phyloP scores from a whole-genome alignment of 2,329 filamentous ascomycete species.

The Epicoccum nigrum region DNA sequence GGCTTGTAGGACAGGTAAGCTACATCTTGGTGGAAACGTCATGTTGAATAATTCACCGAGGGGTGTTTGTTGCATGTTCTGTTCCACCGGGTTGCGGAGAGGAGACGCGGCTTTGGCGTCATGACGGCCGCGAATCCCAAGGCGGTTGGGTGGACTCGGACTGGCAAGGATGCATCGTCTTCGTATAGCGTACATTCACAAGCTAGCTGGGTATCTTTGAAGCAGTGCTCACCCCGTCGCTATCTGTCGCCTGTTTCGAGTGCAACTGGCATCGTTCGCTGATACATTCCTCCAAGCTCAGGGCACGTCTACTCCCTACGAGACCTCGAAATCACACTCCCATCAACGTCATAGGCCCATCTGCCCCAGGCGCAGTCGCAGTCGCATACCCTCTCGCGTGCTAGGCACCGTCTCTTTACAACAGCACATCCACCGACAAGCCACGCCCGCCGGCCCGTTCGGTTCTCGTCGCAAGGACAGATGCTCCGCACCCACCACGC shows the following conservation, averaged over 20 bases:
- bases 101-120: slow-evolving; percentile 15
- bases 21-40: no score
- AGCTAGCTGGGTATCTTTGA: slow-evolving; percentile 22
- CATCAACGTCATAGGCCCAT: slow-evolving; percentile 3
- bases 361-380: slow-evolving; percentile 10
- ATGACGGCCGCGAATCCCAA: slow-evolving; percentile 18
- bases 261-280: slow-evolving; percentile 8
- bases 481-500: slow-evolving; percentile 35
- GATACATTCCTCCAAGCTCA: background rate
- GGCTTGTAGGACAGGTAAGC: no score
- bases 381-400: slow-evolving; percentile 16
- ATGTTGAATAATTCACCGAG: no score
- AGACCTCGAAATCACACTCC: background rate
- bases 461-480: slow-evolving; percentile 29
- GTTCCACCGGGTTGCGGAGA: slow-evolving; percentile 2
- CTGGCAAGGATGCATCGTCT: slow-evolving; percentile 18
- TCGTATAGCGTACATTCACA: slow-evolving; percentile 28
- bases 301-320: background rate
- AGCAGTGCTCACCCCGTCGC: slow-evolving; percentile 4
- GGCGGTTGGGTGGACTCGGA: slow-evolving; percentile 12
- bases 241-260: background rate
- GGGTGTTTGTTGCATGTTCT: background rate
- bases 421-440: slow-evolving; percentile 19
- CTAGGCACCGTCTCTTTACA: slow-evolving; percentile 15
- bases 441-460: slow-evolving; percentile 28